Evolutionary conservation across 768 basidiomycete species (phyloP).

Genomic region (Lactarius vividus): DNA sequence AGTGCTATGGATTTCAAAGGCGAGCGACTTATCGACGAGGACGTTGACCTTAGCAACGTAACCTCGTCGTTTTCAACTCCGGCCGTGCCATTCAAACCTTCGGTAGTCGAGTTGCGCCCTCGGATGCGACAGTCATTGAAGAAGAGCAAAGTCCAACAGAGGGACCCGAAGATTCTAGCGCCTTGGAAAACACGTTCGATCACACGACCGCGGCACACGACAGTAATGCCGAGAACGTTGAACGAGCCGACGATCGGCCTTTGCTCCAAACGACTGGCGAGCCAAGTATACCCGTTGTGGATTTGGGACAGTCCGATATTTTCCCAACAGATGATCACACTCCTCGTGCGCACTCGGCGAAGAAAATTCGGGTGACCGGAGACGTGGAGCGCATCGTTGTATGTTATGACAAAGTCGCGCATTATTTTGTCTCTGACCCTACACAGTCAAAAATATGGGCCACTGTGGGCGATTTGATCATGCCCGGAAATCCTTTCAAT

Average conservation of each 20-base stretch:
- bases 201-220: conserved; percentile 8
- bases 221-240: not conserved
- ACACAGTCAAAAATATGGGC: conserved; percentile 66
- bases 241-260: not conserved
- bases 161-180: conserved; percentile 6
- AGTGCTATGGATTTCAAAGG: conserved; percentile 64
- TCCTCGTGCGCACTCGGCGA: conserved; percentile 22
- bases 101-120: not conserved
- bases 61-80: conserved; percentile 44
- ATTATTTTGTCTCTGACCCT: not conserved
- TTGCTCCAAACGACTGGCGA: not conserved
- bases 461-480: conserved; percentile 61
- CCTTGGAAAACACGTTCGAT: conserved; percentile 22
- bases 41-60: conserved; percentile 50
- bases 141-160: conserved; percentile 4
- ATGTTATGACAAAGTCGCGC: conserved; percentile 31
- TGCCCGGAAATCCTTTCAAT: conserved; percentile 49
- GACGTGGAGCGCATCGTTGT: conserved; percentile 67
- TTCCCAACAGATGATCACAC: conserved; percentile 29
- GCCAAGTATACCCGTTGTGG: conserved; percentile 6
- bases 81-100: conserved; percentile 31
- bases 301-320: not conserved
- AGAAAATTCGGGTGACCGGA: conserved; percentile 51
- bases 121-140: not conserved
- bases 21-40: conserved; percentile 59